Base-by-base conservation (phyloP, 2,329 filamentous ascomycete species). In the Penicillium oxalicum region DNA sequence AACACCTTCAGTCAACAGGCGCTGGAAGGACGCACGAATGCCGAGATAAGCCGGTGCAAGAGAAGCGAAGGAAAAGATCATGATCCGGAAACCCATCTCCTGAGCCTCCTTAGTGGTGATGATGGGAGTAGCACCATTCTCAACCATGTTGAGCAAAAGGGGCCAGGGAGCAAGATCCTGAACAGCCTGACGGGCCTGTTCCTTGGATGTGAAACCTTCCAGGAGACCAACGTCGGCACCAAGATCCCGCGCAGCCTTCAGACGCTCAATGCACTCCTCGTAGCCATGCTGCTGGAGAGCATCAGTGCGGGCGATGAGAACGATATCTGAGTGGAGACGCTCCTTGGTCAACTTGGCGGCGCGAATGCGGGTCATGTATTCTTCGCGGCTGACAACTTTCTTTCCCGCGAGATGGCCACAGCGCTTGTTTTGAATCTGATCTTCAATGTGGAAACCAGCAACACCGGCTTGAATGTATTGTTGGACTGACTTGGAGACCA, bases 381-480 rank as follows among this genome's bases (percentile, higher is more conserved):
- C 62, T 0, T 69, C 68, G 3, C 60, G 43, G 11, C 60, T 52
- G 13, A 72, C 69, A 4, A 72, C 65, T 27, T 65, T 63, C 49
- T 72, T 72, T 28, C 68, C 69, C 1, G 62, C 60, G 2, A 72
- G 61, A 47, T 72, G 69, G 3, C 70, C 69, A 48, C 70, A 72
- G 3, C 68, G 63, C 46, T 72, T 72, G 44, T 66, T 70, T 48
- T 63, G 60, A 26, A 79, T 73, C 57, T 81, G 77, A 61, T 81
- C 78, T 61, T 82, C 78, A 48, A 81, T 74, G 52, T 81, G 78
- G 37, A 80, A 69, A 1, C 74, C 78, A 2, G 78, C 78, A 2
- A 81, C 74, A 4, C 77, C 77, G 2, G 76, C 70, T 43, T 73
- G 71, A 38, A 74, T 74, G 59, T 79, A 79, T 29, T 73, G 65